A percentile compares a stretch with the other conserved stretches of the same genome.
These are phyloP conservation scores for Nannochloropsis gaditana DNA, from an alignment of 108 stramenopile genomes.

Conservation along the genomic window DNA sequence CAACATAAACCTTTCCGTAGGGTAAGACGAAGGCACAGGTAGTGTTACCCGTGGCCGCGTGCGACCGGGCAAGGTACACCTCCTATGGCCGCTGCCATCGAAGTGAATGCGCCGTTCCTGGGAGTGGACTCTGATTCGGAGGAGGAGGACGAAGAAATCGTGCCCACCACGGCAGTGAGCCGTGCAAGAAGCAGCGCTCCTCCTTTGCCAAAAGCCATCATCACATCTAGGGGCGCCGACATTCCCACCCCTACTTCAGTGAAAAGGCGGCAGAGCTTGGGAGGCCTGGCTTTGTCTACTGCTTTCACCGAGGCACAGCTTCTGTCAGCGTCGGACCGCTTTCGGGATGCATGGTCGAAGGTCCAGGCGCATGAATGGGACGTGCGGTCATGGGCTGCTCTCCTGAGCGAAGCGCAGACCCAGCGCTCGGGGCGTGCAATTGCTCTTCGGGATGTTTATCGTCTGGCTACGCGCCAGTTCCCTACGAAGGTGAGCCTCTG, in stretches of 20 bases:
- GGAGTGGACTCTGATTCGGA: slow-evolving; percentile 9
- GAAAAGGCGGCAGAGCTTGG: background rate
- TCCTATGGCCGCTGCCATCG: background rate
- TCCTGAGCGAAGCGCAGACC: slow-evolving; percentile 13
- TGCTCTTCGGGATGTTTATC: background rate
- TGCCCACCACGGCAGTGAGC: background rate
- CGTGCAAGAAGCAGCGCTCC: background rate
- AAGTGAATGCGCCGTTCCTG: background rate
- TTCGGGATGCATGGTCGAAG: slow-evolving; percentile 1
- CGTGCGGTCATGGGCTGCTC: background rate
- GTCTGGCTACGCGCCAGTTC: background rate
- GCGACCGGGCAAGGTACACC: too few species aligned
- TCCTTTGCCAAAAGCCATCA: background rate
- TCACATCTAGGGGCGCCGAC: background rate
- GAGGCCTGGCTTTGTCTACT: background rate
- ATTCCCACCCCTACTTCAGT: background rate
- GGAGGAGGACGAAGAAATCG: slow-evolving; percentile 14
- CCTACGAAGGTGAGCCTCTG: background rate
- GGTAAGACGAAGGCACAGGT: too few species aligned
- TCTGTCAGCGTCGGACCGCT: background rate
- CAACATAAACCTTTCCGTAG: too few species aligned
- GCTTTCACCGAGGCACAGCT: slow-evolving; percentile 1
- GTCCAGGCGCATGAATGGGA: slow-evolving; percentile 5
- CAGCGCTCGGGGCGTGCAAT: slow-evolving; percentile 4
- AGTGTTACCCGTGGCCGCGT: too few species aligned